Conservation (phyloP, 352 stramenopile genomes). For the Blastocystis sp. region DNA sequence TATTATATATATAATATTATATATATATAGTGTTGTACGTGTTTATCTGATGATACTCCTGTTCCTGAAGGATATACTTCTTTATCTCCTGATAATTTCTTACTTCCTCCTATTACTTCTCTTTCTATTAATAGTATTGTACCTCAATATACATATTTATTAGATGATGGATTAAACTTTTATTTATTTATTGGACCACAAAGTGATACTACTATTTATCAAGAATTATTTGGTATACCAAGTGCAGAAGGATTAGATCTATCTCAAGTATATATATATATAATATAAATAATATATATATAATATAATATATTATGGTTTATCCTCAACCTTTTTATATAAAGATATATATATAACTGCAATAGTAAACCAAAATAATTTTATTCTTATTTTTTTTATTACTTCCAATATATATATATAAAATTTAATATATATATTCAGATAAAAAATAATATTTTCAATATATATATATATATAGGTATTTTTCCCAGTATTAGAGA, state of each 20-base stretch:
- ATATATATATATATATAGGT: no score
- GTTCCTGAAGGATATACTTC: no score
- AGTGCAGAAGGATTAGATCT: constrained; percentile 78
- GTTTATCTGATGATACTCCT: no score
- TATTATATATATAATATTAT: no score
- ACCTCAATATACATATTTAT: constrained; percentile 77
- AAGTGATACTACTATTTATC: constrained; percentile 59
- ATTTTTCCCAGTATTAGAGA: constrained; percentile 31
- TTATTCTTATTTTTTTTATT: constrained; percentile 25
- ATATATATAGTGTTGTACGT: no score
- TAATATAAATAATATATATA: constrained; percentile 37
- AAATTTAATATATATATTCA: constrained; percentile 47
- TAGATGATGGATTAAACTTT: constrained; percentile 80
- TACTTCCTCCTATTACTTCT: constrained; percentile 54
- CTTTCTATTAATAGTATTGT: constrained; percentile 74
- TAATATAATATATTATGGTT: constrained; percentile 37
- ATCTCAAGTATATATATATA: constrained; percentile 44
- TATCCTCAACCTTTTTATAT: constrained; percentile 38
- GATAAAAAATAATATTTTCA: constrained; percentile 60
- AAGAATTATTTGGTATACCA: constrained; percentile 72
- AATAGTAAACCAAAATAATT: constrained; percentile 39
- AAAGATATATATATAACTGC: no score
- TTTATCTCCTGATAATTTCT: constrained; percentile 37
- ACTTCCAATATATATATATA: constrained; percentile 38
- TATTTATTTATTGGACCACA: constrained; percentile 82